These are phyloP conservation scores for Saccharomycopsis fermentans DNA, from an alignment of 805 yeast species.

Conservation along the genomic window DNA sequence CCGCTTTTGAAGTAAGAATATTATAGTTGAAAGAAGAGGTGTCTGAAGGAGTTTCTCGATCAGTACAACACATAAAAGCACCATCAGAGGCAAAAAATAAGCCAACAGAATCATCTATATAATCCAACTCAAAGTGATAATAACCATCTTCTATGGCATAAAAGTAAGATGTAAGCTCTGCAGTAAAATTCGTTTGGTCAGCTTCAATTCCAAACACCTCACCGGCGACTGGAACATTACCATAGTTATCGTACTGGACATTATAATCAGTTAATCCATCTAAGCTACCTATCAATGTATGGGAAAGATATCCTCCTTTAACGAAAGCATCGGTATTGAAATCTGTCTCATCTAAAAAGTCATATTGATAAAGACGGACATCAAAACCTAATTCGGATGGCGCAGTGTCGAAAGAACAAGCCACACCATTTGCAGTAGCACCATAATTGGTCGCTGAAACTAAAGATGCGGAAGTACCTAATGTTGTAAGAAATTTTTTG, in stretches of 20 bases:
- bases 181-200: constrained; percentile 17
- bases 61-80: constrained; percentile 28
- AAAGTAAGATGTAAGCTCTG: constrained; percentile 23
- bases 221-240: neutral
- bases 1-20: constrained; percentile 20
- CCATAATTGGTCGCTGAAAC: neutral
- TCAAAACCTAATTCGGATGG: neutral
- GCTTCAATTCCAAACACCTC: neutral
- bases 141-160: constrained; percentile 25
- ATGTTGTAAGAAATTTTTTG: neutral
- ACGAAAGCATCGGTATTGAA: neutral
- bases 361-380: neutral
- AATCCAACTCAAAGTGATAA: constrained; percentile 21
- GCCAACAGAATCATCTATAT: constrained; percentile 26
- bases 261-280: neutral
- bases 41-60: neutral
- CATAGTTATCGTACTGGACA: neutral
- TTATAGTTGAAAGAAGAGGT: neutral
- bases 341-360: neutral
- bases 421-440: neutral
- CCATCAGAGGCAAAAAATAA: constrained; percentile 24
- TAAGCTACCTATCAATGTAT: neutral
- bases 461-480: neutral
- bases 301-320: neutral
- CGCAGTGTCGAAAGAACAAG: neutral